Evolutionary conservation across 192 early-diverging fungal species (phyloP).

Genomic region (Coemansia sp.): DNA sequence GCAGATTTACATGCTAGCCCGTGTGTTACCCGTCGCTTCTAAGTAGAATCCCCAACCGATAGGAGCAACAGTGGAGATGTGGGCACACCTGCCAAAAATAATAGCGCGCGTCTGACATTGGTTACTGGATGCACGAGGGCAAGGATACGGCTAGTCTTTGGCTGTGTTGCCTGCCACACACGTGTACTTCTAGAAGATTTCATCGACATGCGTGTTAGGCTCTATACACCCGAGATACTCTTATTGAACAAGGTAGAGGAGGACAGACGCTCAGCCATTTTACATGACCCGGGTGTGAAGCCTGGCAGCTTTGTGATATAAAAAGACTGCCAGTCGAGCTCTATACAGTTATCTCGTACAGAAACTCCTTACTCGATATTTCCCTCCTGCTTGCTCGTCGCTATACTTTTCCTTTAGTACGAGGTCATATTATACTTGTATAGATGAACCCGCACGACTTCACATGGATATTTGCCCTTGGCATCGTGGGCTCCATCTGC

Average conservation of each 20-base stretch:
- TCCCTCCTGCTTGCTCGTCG: neutral
- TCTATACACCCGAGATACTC: neutral
- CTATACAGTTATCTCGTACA: neutral
- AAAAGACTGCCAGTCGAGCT: neutral
- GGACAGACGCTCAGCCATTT: neutral
- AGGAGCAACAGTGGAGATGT: neutral
- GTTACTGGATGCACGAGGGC: conserved; percentile 8
- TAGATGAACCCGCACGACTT: conserved; percentile 61
- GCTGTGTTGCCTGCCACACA: conserved; percentile 1
- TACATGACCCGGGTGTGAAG: neutral
- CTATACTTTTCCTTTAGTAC: neutral
- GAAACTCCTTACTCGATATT: neutral
- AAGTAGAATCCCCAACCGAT: conserved; percentile 4
- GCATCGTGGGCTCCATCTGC: conserved; percentile 64
- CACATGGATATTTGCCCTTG: conserved; percentile 70
- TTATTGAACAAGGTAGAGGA: neutral
- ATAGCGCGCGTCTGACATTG: neutral
- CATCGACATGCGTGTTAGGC: neutral
- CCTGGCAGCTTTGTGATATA: neutral
- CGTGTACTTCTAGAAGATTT: conserved; percentile 6
- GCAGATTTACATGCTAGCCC: neutral
- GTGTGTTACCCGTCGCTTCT: conserved; percentile 1
- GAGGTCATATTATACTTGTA: neutral
- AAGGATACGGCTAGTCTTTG: neutral
- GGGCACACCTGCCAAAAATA: neutral